These are phyloP conservation scores for Trichoderma citrinoviride DNA, from an alignment of 2,329 filamentous ascomycete species.

Conservation along the genomic window DNA sequence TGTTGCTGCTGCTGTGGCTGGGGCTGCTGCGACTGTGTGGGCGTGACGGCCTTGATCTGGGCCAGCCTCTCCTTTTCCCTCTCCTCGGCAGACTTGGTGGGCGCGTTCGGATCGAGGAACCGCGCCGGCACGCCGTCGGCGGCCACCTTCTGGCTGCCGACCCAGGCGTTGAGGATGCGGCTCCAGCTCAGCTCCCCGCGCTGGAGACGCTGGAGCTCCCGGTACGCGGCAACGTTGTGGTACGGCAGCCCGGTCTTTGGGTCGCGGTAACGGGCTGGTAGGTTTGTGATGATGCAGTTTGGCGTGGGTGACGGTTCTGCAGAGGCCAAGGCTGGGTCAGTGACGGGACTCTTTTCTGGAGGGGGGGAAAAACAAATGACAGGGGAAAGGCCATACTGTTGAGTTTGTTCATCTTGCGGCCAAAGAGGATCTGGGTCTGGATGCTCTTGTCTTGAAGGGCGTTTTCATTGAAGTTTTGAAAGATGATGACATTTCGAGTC, in stretches of 20 bases:
- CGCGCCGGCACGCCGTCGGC: constrained; percentile 77
- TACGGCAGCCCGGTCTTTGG: constrained; percentile 81
- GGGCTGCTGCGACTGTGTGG: constrained; percentile 2
- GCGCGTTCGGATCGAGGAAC: constrained; percentile 52
- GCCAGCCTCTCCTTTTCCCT: constrained; percentile 17
- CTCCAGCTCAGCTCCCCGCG: constrained; percentile 81
- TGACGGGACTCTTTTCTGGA: no score
- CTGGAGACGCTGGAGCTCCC: constrained; percentile 72
- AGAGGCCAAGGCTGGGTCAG: no score
- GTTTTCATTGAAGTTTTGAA: constrained; percentile 58
- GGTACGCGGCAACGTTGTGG: constrained; percentile 74
- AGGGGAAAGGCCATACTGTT: constrained; percentile 44
- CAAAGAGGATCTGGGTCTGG: constrained; percentile 59
- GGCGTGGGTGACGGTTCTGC: constrained; percentile 52
- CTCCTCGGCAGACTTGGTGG: constrained; percentile 25
- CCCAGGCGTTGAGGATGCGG: constrained; percentile 74
- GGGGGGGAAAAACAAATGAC: no score
- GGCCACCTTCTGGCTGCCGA: constrained; percentile 63
- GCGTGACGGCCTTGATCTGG: neutral
- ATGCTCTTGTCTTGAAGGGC: constrained; percentile 55
- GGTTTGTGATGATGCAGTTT: constrained; percentile 79
- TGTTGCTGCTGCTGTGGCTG: neutral
- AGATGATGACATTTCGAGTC: constrained; percentile 57
- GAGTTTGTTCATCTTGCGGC: constrained; percentile 56
- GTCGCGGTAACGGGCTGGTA: constrained; percentile 79